Evolutionary conservation across 164 flowering plant species (phyloP).

Genomic region (Litsea cubeba): DNA sequence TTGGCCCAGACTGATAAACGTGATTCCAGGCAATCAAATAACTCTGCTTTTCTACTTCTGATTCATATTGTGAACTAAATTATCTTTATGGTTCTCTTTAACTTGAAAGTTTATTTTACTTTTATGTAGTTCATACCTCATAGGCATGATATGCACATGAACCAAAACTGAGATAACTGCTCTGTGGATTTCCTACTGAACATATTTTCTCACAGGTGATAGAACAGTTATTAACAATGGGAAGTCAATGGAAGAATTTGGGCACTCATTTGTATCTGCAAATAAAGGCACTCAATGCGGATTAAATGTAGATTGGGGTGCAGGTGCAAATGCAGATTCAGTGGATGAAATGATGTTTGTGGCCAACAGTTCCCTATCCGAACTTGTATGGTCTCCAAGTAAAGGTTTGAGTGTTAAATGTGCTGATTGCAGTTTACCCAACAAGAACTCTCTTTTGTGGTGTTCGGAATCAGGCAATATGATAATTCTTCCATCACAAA

Average conservation of each 20-base stretch:
- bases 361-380: slow-evolving; percentile 49
- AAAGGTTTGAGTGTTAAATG: slow-evolving; percentile 55
- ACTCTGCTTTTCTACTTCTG: neutral
- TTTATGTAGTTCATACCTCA: neutral
- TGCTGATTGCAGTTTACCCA: slow-evolving; percentile 38
- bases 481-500: slow-evolving; percentile 22
- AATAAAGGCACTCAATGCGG: slow-evolving; percentile 18
- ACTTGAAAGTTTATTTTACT: neutral
- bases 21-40: too few species aligned
- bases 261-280: slow-evolving; percentile 28
- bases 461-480: slow-evolving; percentile 31
- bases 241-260: slow-evolving; percentile 29
- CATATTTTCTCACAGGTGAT: slow-evolving; percentile 20
- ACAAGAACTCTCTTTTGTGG: slow-evolving; percentile 32
- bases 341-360: slow-evolving; percentile 32
- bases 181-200: slow-evolving; percentile 20
- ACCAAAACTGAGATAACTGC: slow-evolving; percentile 17
- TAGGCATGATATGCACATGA: slow-evolving; percentile 7
- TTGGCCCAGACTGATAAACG: too few species aligned
- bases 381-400: slow-evolving; percentile 77
- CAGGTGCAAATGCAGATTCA: slow-evolving; percentile 94
- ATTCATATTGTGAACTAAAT: neutral
- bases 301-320: slow-evolving; percentile 36
- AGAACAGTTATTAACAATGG: slow-evolving; percentile 27
- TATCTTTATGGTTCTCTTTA: neutral